Conservation (phyloP, 2,329 filamentous ascomycete genomes). For the Blumeria hordei region DNA sequence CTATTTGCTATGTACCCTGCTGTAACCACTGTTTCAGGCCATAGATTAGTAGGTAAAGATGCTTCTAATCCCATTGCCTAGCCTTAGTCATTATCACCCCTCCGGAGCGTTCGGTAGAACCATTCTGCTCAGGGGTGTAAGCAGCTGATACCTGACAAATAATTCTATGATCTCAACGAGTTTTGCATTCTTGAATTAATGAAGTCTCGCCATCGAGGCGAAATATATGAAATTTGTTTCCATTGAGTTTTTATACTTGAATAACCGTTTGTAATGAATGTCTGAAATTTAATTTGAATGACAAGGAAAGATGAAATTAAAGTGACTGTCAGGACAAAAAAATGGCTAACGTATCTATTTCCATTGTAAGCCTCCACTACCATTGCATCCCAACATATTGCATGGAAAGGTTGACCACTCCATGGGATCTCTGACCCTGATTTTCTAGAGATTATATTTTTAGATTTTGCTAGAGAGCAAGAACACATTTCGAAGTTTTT, state of each 20-base stretch:
- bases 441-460: no score
- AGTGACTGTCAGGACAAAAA: no score
- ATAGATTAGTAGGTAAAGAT: background rate
- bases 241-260: background rate
- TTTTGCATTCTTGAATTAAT: background rate
- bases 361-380: no score
- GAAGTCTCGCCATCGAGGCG: background rate
- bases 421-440: no score
- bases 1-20: background rate
- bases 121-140: background rate
- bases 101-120: background rate
- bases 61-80: background rate
- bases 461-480: no score
- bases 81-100: background rate
- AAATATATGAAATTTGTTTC: background rate
- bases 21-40: background rate
- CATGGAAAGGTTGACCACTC: no score
- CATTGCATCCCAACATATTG: no score
- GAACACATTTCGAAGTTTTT: no score
- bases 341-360: no score
- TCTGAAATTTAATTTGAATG: background rate
- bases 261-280: background rate
- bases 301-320: background rate
- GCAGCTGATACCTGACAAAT: background rate
- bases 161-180: background rate